These are phyloP conservation scores for Solanum clarkiae DNA, from an alignment of 257 asterid genomes.

Conservation along the genomic window DNA sequence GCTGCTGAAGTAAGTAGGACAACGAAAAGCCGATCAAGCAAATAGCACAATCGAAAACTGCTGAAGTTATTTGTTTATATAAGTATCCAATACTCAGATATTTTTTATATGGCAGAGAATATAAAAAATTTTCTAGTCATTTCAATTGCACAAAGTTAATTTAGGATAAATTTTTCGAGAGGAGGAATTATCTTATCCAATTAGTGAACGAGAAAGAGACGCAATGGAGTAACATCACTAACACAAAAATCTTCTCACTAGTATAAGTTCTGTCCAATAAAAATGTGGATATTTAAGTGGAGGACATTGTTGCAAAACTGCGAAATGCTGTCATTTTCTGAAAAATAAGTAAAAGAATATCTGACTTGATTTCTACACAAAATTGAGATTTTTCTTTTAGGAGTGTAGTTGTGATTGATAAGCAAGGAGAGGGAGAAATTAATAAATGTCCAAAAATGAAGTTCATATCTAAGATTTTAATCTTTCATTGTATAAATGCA, in stretches of 20 bases:
- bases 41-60: no score
- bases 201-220: not conserved
- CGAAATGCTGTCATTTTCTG: not conserved
- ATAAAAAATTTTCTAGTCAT: not conserved
- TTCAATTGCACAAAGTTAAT: not conserved
- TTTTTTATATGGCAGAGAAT: not conserved
- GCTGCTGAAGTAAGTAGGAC: no score
- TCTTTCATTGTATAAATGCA: not conserved
- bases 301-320: not conserved
- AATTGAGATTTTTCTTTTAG: not conserved
- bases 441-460: not conserved
- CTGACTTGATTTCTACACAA: not conserved
- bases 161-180: not conserved
- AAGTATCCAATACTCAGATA: no score
- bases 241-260: not conserved
- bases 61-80: no score
- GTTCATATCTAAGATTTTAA: not conserved
- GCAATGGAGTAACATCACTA: not conserved
- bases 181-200: not conserved
- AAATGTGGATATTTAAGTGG: not conserved
- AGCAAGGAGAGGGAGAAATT: not conserved
- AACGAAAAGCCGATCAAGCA: no score
- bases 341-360: not conserved
- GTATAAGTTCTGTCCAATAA: not conserved
- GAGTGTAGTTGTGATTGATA: not conserved